These are phyloP conservation scores for Trichosporon sp. DNA, from an alignment of 1,284 basidiomycete species.

Conservation along the genomic window DNA sequence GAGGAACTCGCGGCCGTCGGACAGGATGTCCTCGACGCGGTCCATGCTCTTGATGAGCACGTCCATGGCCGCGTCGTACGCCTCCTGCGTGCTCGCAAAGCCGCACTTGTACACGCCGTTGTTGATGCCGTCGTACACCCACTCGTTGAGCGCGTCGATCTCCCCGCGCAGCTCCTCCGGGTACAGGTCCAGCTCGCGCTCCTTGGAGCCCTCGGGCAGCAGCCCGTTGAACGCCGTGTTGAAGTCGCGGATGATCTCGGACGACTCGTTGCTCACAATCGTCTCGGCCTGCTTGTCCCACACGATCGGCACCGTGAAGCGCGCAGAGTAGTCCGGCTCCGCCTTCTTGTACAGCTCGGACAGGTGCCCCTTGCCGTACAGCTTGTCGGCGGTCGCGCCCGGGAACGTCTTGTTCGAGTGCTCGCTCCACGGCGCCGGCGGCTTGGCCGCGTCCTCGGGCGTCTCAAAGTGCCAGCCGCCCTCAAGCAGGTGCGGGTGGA, in stretches of 20 bases:
- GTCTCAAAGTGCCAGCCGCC: conserved; percentile 83
- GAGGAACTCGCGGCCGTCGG: conserved; percentile 70
- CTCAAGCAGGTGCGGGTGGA: conserved; percentile 79
- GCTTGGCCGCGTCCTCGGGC: conserved; percentile 29
- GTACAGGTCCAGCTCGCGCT: conserved; percentile 69
- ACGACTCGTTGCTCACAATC: conserved; percentile 93
- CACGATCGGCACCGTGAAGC: conserved; percentile 85
- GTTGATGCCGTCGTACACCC: conserved; percentile 70
- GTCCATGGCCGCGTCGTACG: conserved; percentile 72
- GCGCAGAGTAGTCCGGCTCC: conserved; percentile 60
- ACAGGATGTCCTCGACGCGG: conserved; percentile 69
- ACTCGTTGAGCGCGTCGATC: conserved; percentile 82
- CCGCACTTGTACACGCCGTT: conserved; percentile 74
- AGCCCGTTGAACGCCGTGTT: conserved; percentile 74
- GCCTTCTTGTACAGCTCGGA: conserved; percentile 80
- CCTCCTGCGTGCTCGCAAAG: conserved; percentile 75
- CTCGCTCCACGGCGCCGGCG: conserved; percentile 28
- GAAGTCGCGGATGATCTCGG: conserved; percentile 89
- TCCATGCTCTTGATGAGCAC: conserved; percentile 74
- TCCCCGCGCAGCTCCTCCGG: conserved; percentile 65
- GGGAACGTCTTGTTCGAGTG: conserved; percentile 60
- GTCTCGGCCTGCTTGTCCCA: conserved; percentile 89
- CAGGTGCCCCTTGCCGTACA: conserved; percentile 60
- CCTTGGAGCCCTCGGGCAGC: conserved; percentile 57
- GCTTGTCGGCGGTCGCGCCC: conserved; percentile 65